Evolutionary conservation across 2,329 filamentous ascomycete species (phyloP).

Genomic region (Neonectria faginata): DNA sequence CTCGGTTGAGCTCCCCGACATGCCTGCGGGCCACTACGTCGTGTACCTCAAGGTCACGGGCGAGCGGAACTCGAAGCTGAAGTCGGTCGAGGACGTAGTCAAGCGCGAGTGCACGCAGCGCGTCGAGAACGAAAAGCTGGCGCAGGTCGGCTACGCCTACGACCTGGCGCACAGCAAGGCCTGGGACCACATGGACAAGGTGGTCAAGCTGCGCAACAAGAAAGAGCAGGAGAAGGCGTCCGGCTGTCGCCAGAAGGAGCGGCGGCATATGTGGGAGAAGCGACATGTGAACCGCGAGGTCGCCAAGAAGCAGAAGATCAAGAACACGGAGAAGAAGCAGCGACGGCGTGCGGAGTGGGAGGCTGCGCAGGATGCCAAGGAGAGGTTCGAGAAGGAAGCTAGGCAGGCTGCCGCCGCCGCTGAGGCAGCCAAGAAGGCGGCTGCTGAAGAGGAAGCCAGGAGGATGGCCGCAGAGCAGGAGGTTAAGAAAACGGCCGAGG

Average conservation of each 20-base stretch:
- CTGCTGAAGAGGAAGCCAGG: constrained; percentile 17
- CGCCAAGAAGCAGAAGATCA: constrained; percentile 55
- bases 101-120: constrained; percentile 62
- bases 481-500: constrained; percentile 4
- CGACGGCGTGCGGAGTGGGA: constrained; percentile 45
- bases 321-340: constrained; percentile 53
- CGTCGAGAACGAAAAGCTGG: constrained; percentile 67
- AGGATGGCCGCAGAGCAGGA: constrained; percentile 25
- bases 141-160: constrained; percentile 68
- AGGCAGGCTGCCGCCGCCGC: constrained; percentile 31
- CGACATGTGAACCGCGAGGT: constrained; percentile 58
- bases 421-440: constrained; percentile 26
- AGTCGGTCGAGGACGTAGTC: constrained; percentile 68
- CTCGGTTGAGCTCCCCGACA: constrained; percentile 66
- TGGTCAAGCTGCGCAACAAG: constrained; percentile 62
- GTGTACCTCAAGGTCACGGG: constrained; percentile 68
- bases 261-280: constrained; percentile 62
- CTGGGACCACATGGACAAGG: constrained; percentile 61
- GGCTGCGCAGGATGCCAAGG: constrained; percentile 47
- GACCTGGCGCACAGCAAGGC: constrained; percentile 71
- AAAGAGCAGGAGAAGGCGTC: constrained; percentile 63
- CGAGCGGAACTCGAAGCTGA: constrained; percentile 55
- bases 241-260: constrained; percentile 57
- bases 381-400: constrained; percentile 40
- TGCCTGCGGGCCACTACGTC: constrained; percentile 67